Percentiles rank a stretch among this genome's conserved stretches.
These are phyloP conservation scores for Fusarium sublunatum DNA, from an alignment of 2,329 filamentous ascomycete species.

Conservation along the genomic window DNA sequence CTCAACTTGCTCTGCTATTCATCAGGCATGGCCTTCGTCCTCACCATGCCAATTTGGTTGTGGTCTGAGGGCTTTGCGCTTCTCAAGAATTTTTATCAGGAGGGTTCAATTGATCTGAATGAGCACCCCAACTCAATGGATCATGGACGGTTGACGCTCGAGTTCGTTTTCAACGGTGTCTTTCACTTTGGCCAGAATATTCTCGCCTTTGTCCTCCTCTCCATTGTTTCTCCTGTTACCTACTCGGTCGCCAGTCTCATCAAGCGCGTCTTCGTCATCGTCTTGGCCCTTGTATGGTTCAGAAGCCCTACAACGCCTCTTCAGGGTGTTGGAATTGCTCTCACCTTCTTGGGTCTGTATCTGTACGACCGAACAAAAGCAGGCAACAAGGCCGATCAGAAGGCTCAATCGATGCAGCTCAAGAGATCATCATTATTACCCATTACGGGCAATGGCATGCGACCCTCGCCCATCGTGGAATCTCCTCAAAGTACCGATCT, in stretches of 20 bases:
- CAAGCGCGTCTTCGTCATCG: constrained; percentile 96
- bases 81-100: constrained; percentile 79
- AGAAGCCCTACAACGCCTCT: constrained; percentile 85
- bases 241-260: constrained; percentile 97
- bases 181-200: constrained; percentile 98
- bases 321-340: constrained; percentile 84
- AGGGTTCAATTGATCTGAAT: constrained; percentile 77
- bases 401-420: constrained; percentile 69
- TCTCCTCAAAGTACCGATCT: constrained; percentile 45
- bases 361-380: constrained; percentile 94
- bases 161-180: constrained; percentile 96
- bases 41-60: constrained; percentile 92
- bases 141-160: constrained; percentile 78
- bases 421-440: constrained; percentile 70
- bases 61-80: constrained; percentile 87
- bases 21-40: constrained; percentile 88
- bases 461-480: constrained; percentile 35
- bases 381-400: constrained; percentile 86
- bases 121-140: constrained; percentile 75
- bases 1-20: constrained; percentile 97
- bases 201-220: constrained; percentile 90
- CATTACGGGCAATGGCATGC: constrained; percentile 59
- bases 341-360: constrained; percentile 94
- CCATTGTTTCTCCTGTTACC: constrained; percentile 93
- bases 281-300: constrained; percentile 96